Percentiles rank a stretch among this genome's conserved stretches.
These are phyloP conservation scores for Pyrrhoderma lamaoense DNA, from an alignment of 1,284 basidiomycete genomes.

Conservation along the genomic window DNA sequence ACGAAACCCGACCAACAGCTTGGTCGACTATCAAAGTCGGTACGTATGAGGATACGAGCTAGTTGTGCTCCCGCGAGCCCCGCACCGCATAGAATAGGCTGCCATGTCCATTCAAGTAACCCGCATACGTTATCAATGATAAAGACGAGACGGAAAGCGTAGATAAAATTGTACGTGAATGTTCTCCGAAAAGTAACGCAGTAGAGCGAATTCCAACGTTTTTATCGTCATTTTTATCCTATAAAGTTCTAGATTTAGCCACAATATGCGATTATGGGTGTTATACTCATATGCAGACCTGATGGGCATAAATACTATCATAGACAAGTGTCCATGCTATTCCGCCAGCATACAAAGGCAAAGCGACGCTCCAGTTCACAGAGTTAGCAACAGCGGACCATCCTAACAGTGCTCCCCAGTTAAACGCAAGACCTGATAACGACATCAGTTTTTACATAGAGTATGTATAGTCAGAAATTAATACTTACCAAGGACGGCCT, in stretches of 20 bases:
- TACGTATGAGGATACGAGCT: conserved; percentile 69
- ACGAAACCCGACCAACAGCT: conserved; percentile 93
- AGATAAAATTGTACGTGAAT: conserved; percentile 71
- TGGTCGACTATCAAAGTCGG: conserved; percentile 70
- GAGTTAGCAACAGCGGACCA: conserved; percentile 90
- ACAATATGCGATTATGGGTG: conserved; percentile 16
- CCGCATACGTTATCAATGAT: conserved; percentile 71
- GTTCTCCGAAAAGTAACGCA: conserved; percentile 80
- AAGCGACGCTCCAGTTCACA: conserved; percentile 77
- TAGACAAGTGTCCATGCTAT: conserved; percentile 94
- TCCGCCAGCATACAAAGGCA: conserved; percentile 88
- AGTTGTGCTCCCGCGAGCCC: conserved; percentile 74
- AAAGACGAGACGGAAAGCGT: conserved; percentile 72
- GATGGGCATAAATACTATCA: conserved; percentile 98
- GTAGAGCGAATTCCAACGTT: conserved; percentile 89
- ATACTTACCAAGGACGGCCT: conserved; percentile 80
- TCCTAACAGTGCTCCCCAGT: conserved; percentile 95
- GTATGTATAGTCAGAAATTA: too few relatives aligned
- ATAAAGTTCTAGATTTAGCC: conserved; percentile 1
- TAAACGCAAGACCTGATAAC: conserved; percentile 95
- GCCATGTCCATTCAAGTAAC: conserved; percentile 70
- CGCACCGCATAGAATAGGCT: conserved; percentile 78
- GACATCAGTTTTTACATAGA: too few relatives aligned
- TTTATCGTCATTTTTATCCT: conserved; percentile 94
- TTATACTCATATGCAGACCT: too few relatives aligned